Base-by-base conservation (phyloP, 805 yeast species). In the Wickerhamiella parazyma region DNA sequence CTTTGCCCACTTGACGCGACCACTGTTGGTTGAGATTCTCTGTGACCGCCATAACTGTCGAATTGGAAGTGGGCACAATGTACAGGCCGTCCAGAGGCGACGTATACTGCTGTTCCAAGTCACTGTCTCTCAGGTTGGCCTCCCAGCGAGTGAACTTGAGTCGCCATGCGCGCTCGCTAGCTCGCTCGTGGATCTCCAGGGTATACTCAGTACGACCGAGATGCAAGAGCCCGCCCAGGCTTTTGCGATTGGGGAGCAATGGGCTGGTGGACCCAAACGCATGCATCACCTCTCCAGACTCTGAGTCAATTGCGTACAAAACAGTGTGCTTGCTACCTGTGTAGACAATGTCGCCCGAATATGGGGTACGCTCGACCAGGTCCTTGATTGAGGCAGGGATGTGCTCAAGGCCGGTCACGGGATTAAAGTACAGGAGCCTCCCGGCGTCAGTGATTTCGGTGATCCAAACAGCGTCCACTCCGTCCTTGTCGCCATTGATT, bases 401-500 rank as follows among this genome's bases (percentile, higher is more conserved):
- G 55, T 75, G 80, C 55, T 81, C 84, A 19, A 91, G 61, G 0
- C 97, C 97, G 18, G 63, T 64, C 26, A 73, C 73, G 14, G 77
- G 76, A 12, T 82, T 77, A 61, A 89, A 89, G 56, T 77, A 84
- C 59, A 78, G 87, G 3, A 91, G 66, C 0, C 78, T 66, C 1
- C 98, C 98, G 46, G 82, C 94, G 4, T 77, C 78, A 50, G 71
- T 73, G 0, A 97, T 97, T 52, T 91, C 98, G 1, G 91, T 89
- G 42, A 89, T 78, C 89, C 96, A 82, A 9, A 42, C 36, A 43
- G 52, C 48, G 38, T 28, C 49, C 43, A 26, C 41, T 36, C 16
- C 44, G 36, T 41, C 40, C 19, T 16, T 18, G n/a, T 41, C 45
- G 18, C 44, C 44, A 29, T 38, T 46, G 44, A 40, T 41, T 39